phyloP scores from a whole-genome alignment of 2,329 filamentous ascomycete species.

The Bipolaris cookei region DNA sequence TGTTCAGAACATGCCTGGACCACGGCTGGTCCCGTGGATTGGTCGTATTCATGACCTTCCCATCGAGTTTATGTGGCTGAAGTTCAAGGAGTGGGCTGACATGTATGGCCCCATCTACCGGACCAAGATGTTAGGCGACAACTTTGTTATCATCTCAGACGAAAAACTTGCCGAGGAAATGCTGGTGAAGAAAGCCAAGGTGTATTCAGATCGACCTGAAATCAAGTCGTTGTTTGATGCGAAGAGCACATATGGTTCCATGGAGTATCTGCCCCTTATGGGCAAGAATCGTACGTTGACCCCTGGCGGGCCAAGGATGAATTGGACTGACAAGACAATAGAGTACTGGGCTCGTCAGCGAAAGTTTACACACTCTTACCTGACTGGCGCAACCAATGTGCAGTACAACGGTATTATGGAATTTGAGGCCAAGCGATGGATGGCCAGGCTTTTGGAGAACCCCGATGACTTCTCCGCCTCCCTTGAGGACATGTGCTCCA shows the following conservation, averaged over 20 bases:
- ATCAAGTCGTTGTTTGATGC: slow-evolving; percentile 61
- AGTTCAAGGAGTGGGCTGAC: slow-evolving; percentile 54
- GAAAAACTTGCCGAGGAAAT: slow-evolving; percentile 62
- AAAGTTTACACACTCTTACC: slow-evolving; percentile 59
- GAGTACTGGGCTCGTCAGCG: slow-evolving; percentile 64
- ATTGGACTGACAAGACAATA: slow-evolving; percentile 23
- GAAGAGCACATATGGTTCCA: slow-evolving; percentile 61
- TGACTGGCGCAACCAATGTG: slow-evolving; percentile 55
- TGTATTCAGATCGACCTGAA: slow-evolving; percentile 59
- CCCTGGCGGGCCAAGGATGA: background rate
- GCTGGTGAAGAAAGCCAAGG: slow-evolving; percentile 59
- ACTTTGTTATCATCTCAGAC: slow-evolving; percentile 58
- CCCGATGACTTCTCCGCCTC: slow-evolving; percentile 59
- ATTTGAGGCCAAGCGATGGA: slow-evolving; percentile 62
- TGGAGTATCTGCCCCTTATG: slow-evolving; percentile 64
- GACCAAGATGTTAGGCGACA: slow-evolving; percentile 50
- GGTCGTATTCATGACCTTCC: slow-evolving; percentile 47
- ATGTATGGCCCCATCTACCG: slow-evolving; percentile 46
- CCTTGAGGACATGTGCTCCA: slow-evolving; percentile 64
- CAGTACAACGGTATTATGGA: slow-evolving; percentile 59
- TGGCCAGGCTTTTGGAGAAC: slow-evolving; percentile 56
- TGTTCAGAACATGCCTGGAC: slow-evolving; percentile 50
- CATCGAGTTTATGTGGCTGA: slow-evolving; percentile 57
- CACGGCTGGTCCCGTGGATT: slow-evolving; percentile 47
- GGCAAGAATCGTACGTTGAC: slow-evolving; percentile 59